Evolutionary conservation across 176 grass and related monocot genomes (phyloP).

Genomic region (Carex myosuroides): DNA sequence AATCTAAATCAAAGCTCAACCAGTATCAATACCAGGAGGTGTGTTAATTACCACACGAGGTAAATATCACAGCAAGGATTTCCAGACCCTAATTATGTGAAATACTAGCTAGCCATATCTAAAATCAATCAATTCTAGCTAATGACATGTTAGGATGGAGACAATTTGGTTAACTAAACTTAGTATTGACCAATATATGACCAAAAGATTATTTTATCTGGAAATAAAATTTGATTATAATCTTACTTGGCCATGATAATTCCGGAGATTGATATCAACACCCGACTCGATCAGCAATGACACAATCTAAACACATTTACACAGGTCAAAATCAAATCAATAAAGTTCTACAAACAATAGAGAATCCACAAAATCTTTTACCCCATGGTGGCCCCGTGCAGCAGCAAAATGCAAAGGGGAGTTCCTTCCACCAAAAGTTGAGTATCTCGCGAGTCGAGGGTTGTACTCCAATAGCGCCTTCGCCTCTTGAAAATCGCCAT

Average conservation of each 20-base stretch:
- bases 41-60: not conserved
- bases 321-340: conserved; percentile 16
- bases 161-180: not conserved
- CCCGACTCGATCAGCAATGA: conserved; percentile 79
- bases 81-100: not conserved
- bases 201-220: not conserved
- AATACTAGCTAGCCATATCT: not conserved
- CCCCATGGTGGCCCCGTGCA: conserved; percentile 87
- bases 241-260: conserved; percentile 73
- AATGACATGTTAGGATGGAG: not conserved
- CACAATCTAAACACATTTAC: conserved; percentile 53
- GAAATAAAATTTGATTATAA: not conserved
- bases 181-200: not conserved
- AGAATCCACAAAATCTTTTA: conserved; percentile 21
- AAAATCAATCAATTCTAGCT: not conserved
- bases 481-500: conserved; percentile 88
- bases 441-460: conserved; percentile 80
- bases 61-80: not conserved
- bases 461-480: conserved; percentile 90
- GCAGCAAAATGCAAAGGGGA: conserved; percentile 90
- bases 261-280: conserved; percentile 86
- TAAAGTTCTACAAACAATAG: not conserved
- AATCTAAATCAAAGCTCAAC: not conserved
- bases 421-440: conserved; percentile 87
- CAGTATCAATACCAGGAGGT: too few species aligned